A percentile compares a stretch with the other conserved stretches of the same genome.
Evolutionary conservation across 2,329 filamentous ascomycete genomes (phyloP).

Genomic region (Chaetoscypha palmicola): DNA sequence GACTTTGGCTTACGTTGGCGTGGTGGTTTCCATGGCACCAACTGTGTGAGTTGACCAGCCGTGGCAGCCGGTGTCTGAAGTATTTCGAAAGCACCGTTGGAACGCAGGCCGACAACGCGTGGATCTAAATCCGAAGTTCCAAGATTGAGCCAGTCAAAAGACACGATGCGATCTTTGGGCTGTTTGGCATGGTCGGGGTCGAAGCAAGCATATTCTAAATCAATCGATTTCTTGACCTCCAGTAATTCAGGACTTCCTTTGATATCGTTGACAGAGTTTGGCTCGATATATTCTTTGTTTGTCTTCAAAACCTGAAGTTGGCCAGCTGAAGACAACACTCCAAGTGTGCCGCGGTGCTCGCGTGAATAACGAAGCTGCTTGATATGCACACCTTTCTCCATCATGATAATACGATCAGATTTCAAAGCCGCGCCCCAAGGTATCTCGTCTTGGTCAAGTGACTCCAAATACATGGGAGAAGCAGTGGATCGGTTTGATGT

Average conservation of each 20-base stretch:
- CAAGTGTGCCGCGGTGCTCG: conserved; percentile 54
- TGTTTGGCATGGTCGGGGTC: conserved; percentile 42
- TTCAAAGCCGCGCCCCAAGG: conserved; percentile 57
- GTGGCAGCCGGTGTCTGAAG: conserved; percentile 54
- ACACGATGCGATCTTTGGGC: conserved; percentile 50
- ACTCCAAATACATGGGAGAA: conserved; percentile 48
- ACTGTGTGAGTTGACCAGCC: conserved; percentile 50
- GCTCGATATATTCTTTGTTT: conserved; percentile 44
- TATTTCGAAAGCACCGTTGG: conserved; percentile 55
- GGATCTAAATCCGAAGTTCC: conserved; percentile 48
- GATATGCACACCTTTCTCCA: conserved; percentile 50
- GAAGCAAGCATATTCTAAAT: conserved; percentile 53
- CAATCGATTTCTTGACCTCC: conserved; percentile 51
- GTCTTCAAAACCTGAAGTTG: conserved; percentile 57
- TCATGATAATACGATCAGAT: conserved; percentile 49
- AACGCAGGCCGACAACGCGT: conserved; percentile 52
- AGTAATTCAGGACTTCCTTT: conserved; percentile 51
- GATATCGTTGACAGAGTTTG: conserved; percentile 37
- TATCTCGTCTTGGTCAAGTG: conserved; percentile 53
- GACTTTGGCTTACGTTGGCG: conserved; percentile 35
- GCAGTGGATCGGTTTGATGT: conserved; percentile 46
- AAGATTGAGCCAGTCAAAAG: conserved; percentile 61
- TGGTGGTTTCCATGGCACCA: conserved; percentile 54
- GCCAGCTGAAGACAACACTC: conserved; percentile 54
- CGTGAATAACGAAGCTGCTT: conserved; percentile 57